Evolutionary conservation across 345 rosid species (phyloP), one percentile per base, ranked within the genome.

Genomic region (Geranium brycei): DNA sequence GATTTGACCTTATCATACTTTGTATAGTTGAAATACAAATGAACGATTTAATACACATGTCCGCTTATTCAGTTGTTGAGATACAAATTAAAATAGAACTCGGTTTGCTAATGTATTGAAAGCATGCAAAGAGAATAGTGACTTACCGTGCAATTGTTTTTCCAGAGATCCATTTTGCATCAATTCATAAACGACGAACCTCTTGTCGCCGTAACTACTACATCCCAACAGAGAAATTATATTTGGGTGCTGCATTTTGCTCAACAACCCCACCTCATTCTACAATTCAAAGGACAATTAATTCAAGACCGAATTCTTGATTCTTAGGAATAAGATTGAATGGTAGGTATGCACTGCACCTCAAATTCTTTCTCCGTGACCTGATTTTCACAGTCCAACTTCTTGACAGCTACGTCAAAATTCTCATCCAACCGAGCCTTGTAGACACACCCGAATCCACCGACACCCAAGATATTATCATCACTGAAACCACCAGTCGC

Each of bases 391-490:
- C 95, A 88, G 66, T 88, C 83, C 59, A 87, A 71, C 69, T 84
- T 91, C 80, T 91, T 91, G 51, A 91, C 88, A 17, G 98, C 96
- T 58, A 81, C 91, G 61, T 19, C 65, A 59, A 71, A 64, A 67
- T 74, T 70, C 69, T 81, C 79, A 0, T 89, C 95, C 73, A 91
- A 67, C 30, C 71, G 66, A 65, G 91, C 89, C 68, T 76, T 77
- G 72, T 91, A 91, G 59, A 91, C 98, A 41, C 79, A 74, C 60
- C 98, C 98, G 60, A 91, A 91, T 73, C 91, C 98, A 59, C 98
- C 98, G 70, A 66, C 80, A 7, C 98, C 98, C 79, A 91, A 64
- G 31, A 87, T 72, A 72, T 82, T 88, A 62, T 78, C 81, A 66
- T 84, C 90, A 4, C 65, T 81, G 70, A 91, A 91, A 68, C 70